Conservation (phyloP, 2,329 filamentous ascomycete species). For the Trichocomaceae sp. region DNA sequence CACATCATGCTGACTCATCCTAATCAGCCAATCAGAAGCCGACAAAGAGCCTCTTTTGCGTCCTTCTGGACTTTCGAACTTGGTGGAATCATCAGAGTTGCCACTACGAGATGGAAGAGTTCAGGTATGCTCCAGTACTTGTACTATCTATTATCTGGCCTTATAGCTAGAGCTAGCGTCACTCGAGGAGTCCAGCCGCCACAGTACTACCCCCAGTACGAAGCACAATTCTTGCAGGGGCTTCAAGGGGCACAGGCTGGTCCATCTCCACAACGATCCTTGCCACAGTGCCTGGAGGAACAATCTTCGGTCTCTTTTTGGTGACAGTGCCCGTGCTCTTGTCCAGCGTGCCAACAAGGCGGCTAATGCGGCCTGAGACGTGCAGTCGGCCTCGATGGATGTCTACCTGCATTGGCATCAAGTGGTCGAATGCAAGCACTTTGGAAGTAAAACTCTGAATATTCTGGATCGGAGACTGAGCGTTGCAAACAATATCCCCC, state of each 20-base stretch:
- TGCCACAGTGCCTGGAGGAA: conserved; percentile 72
- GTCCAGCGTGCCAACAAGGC: conserved; percentile 67
- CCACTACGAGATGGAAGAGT: background rate
- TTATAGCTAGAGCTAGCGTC: background rate
- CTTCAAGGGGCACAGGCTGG: conserved; percentile 69
- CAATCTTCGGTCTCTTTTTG: conserved; percentile 78
- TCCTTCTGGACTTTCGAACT: conserved; percentile 11
- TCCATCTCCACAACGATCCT: conserved; percentile 69
- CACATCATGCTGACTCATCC: conserved; percentile 25
- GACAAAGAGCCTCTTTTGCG: conserved; percentile 14
- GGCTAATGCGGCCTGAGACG: conserved; percentile 64
- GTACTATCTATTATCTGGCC: too few species aligned
- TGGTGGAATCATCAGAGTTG: conserved; percentile 5
- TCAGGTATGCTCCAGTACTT: too few species aligned
- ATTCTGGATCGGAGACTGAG: conserved; percentile 60
- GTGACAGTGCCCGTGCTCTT: conserved; percentile 67
- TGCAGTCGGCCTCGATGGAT: conserved; percentile 81
- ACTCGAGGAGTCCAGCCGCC: conserved; percentile 79
- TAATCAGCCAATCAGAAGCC: conserved; percentile 2
- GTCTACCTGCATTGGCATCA: conserved; percentile 84
- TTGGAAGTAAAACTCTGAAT: conserved; percentile 72
- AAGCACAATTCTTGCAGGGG: conserved; percentile 71
- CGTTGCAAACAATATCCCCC: conserved; percentile 79
- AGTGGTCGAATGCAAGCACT: conserved; percentile 78
- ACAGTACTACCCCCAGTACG: conserved; percentile 75